phyloP scores from a whole-genome alignment of 208 protist genomes.

The Trypanosoma rangeli region DNA sequence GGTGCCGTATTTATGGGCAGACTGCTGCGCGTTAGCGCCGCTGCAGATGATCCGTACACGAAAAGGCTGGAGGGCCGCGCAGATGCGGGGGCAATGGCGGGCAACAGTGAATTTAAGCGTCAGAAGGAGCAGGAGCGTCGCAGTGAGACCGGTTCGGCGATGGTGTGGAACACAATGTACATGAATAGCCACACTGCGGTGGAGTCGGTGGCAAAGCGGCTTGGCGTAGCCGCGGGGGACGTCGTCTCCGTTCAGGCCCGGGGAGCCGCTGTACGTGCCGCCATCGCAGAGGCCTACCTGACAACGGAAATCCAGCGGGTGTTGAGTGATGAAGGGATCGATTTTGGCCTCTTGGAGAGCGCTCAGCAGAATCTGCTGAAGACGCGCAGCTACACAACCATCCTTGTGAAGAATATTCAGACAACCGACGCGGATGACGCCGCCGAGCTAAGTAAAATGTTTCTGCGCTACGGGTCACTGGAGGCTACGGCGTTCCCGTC shows the following conservation, averaged over 20 bases:
- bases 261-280: slow-evolving; percentile 88
- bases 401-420: slow-evolving; percentile 82
- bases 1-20: slow-evolving; percentile 91
- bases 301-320: slow-evolving; percentile 77
- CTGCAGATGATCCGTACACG: slow-evolving; percentile 76
- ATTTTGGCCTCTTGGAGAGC: slow-evolving; percentile 65
- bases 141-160: slow-evolving; percentile 20
- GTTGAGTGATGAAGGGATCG: slow-evolving; percentile 73
- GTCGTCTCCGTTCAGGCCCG: slow-evolving; percentile 61
- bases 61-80: slow-evolving; percentile 32
- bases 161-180: slow-evolving; percentile 81
- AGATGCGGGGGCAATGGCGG: slow-evolving; percentile 26
- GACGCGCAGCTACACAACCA: slow-evolving; percentile 76
- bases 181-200: slow-evolving; percentile 85
- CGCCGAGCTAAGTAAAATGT: slow-evolving; percentile 62
- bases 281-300: slow-evolving; percentile 84
- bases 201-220: slow-evolving; percentile 57
- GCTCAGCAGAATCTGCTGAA: slow-evolving; percentile 63
- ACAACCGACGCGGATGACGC: slow-evolving; percentile 48
- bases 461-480: slow-evolving; percentile 65
- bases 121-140: slow-evolving; percentile 42
- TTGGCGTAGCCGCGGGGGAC: slow-evolving; percentile 59
- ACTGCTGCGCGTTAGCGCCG: slow-evolving; percentile 63
- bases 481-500: slow-evolving; percentile 75
- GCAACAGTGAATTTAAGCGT: slow-evolving; percentile 66